phyloP scores from a whole-genome alignment of 176 grass and related monocot species.

The Aegilops speltoides region DNA sequence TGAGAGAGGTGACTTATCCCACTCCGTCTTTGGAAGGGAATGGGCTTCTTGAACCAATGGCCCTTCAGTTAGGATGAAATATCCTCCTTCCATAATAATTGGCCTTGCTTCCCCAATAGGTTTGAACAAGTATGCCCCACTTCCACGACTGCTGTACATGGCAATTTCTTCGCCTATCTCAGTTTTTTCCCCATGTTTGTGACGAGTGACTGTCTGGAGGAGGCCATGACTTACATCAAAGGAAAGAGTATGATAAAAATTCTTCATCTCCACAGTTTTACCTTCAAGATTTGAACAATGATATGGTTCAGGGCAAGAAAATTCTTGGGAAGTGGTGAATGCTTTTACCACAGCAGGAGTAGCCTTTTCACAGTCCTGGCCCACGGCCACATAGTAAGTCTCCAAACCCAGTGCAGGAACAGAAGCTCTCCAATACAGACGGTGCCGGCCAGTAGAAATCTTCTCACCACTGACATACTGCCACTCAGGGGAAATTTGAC shows the following conservation, averaged over 20 bases:
- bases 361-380: slow-evolving; percentile 73
- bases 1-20: slow-evolving; percentile 65
- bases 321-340: slow-evolving; percentile 48
- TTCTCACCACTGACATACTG: slow-evolving; percentile 51
- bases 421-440: slow-evolving; percentile 95
- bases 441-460: slow-evolving; percentile 58
- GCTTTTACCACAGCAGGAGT: slow-evolving; percentile 57
- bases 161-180: slow-evolving; percentile 84
- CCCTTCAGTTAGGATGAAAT: slow-evolving; percentile 86
- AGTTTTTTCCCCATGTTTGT: slow-evolving; percentile 56
- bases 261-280: slow-evolving; percentile 65
- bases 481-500: slow-evolving; percentile 94
- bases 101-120: slow-evolving; percentile 72
- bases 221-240: slow-evolving; percentile 79
- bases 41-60: slow-evolving; percentile 80
- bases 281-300: slow-evolving; percentile 73
- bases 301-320: slow-evolving; percentile 86
- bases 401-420: slow-evolving; percentile 91
- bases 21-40: slow-evolving; percentile 82
- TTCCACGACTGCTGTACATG: slow-evolving; percentile 82
- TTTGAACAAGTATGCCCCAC: slow-evolving; percentile 97
- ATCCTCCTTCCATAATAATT: slow-evolving; percentile 72
- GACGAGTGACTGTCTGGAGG: slow-evolving; percentile 55
- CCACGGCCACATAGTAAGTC: slow-evolving; percentile 71
- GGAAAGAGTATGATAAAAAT: slow-evolving; percentile 65